Percentiles rank a stretch among this genome's conserved stretches.
These are phyloP conservation scores for Priceomyces haplophilus DNA, from an alignment of 805 yeast genomes.

Conservation along the genomic window DNA sequence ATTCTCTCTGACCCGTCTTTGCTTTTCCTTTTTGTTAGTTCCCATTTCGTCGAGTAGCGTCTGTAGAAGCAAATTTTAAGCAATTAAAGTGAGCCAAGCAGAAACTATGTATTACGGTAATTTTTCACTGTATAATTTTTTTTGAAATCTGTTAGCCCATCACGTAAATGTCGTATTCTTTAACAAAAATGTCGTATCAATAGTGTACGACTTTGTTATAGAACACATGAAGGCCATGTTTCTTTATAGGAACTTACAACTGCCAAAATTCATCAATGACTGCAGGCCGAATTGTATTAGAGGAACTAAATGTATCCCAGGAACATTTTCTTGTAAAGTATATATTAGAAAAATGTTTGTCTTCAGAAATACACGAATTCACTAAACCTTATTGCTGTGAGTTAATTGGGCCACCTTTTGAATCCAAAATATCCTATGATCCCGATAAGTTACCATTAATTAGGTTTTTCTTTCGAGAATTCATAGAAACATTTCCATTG, in stretches of 20 bases:
- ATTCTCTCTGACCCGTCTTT: constrained; percentile 79
- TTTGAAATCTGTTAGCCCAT: constrained; percentile 1
- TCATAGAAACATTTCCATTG: constrained; percentile 73
- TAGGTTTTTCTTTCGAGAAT: constrained; percentile 60
- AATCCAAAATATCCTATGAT: constrained; percentile 23
- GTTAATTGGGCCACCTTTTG: constrained; percentile 77
- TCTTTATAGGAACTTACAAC: no score
- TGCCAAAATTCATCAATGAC: neutral
- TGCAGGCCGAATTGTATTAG: neutral
- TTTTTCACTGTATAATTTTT: neutral
- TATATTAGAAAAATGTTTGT: constrained; percentile 59
- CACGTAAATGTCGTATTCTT: neutral
- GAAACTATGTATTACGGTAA: neutral
- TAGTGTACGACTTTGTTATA: neutral
- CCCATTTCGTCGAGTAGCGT: constrained; percentile 57
- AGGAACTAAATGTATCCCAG: constrained; percentile 53
- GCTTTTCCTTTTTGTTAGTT: constrained; percentile 86
- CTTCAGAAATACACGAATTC: constrained; percentile 57
- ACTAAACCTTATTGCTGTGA: constrained; percentile 62
- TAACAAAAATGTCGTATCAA: neutral
- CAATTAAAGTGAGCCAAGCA: neutral
- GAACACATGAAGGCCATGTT: neutral
- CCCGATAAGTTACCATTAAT: constrained; percentile 59
- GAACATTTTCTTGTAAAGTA: constrained; percentile 89
- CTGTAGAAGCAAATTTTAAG: neutral